A percentile compares a stretch with the other conserved stretches of the same genome.
phyloP scores from a whole-genome alignment of 139 green algal genomes.

The Chlamydomonas asymmetrica region DNA sequence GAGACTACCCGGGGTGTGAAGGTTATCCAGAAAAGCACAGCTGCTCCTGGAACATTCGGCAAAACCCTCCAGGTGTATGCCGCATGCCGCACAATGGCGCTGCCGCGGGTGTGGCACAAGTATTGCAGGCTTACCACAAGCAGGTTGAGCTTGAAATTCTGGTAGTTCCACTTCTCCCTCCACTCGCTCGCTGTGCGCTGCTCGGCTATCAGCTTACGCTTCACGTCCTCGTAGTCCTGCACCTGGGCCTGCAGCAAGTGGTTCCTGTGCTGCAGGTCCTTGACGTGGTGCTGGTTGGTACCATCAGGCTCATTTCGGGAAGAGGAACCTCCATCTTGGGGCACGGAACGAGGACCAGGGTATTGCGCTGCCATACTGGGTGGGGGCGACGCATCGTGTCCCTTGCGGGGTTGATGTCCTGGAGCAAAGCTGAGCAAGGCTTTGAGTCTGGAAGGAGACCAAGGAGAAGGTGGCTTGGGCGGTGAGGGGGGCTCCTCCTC shows the following conservation, averaged over 20 bases:
- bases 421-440: constrained; percentile 9
- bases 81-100: too few species aligned
- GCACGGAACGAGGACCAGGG: too few species aligned
- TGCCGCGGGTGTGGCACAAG: background rate
- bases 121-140: constrained; percentile 1
- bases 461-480: too few species aligned
- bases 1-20: background rate
- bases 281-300: constrained; percentile 5
- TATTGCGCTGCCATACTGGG: too few species aligned
- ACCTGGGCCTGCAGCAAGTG: constrained; percentile 24
- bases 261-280: constrained; percentile 29
- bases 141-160: constrained; percentile 48
- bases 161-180: constrained; percentile 43
- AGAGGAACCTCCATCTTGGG: too few species aligned
- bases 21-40: background rate
- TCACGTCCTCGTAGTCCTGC: constrained; percentile 27
- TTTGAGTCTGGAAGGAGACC: constrained; percentile 11
- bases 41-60: background rate
- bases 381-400: too few species aligned
- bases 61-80: background rate
- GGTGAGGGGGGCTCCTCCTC: too few species aligned
- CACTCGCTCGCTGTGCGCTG: constrained; percentile 28
- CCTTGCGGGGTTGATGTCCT: too few species aligned
- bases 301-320: background rate
- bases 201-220: constrained; percentile 10